Evolutionary conservation across 2,329 filamentous ascomycete species (phyloP).

Genomic region (Fusarium palustre): DNA sequence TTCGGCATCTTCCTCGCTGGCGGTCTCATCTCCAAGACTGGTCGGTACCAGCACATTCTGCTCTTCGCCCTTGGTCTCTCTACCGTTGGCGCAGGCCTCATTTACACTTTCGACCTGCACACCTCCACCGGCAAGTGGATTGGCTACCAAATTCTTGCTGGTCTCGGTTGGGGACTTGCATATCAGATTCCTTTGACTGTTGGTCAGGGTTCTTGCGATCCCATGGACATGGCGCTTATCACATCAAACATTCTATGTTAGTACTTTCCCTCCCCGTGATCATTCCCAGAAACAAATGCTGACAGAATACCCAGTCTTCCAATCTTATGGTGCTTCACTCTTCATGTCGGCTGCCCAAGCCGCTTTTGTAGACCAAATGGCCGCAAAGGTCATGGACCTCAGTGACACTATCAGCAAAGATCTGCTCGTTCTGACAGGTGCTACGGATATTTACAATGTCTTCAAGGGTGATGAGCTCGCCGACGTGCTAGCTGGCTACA

Average conservation of each 20-base stretch:
- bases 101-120: constrained; percentile 54
- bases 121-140: constrained; percentile 58
- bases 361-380: constrained; percentile 9
- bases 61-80: constrained; percentile 57
- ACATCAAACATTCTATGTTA: constrained; percentile 6
- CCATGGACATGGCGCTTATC: constrained; percentile 10
- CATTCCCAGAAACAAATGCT: not conserved
- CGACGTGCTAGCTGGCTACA: constrained; percentile 7
- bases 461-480: constrained; percentile 3
- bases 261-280: not conserved
- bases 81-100: constrained; percentile 55
- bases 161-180: constrained; percentile 56
- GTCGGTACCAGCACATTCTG: constrained; percentile 57
- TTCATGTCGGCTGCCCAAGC: constrained; percentile 7
- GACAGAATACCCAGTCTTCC: not conserved
- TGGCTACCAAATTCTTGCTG: constrained; percentile 62
- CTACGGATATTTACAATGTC: constrained; percentile 13
- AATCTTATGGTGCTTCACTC: constrained; percentile 11
- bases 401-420: constrained; percentile 8
- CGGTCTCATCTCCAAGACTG: constrained; percentile 51
- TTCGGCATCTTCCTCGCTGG: constrained; percentile 54
- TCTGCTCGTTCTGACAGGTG: not conserved
- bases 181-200: constrained; percentile 56
- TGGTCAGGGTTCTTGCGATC: constrained; percentile 9
- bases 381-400: constrained; percentile 4